Percentiles rank a stretch among this genome's conserved stretches.
Evolutionary conservation across 345 rosid genomes (phyloP).

Genomic region (Boechera retrofracta): DNA sequence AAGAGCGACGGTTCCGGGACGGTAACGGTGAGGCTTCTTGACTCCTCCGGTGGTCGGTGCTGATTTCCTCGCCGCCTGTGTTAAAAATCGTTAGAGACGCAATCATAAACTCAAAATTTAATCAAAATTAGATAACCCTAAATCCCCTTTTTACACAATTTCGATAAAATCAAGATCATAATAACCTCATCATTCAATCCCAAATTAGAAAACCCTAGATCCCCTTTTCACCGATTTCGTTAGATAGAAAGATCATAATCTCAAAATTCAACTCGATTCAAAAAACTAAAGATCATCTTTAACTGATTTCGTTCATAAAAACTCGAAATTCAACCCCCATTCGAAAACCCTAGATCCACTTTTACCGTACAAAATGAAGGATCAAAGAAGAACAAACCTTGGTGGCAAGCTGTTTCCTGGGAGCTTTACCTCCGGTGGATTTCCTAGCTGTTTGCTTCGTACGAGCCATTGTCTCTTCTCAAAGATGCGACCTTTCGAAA

Average conservation of each 20-base stretch:
- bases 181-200: not conserved
- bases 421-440: slow-evolving; percentile 69
- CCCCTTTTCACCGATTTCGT: not conserved
- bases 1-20: slow-evolving; percentile 67
- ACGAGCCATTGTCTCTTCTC: slow-evolving; percentile 58
- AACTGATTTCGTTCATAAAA: not conserved
- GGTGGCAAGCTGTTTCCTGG: slow-evolving; percentile 67
- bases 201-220: slow-evolving; percentile 10
- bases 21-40: slow-evolving; percentile 66
- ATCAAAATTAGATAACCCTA: not conserved
- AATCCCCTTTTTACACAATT: not conserved
- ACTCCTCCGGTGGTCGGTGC: slow-evolving; percentile 73
- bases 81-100: not conserved
- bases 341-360: slow-evolving; percentile 9
- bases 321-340: not conserved
- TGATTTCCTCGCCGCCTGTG: slow-evolving; percentile 63
- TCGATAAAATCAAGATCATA: not conserved
- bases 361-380: too few relatives aligned
- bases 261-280: not conserved
- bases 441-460: slow-evolving; percentile 72
- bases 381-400: slow-evolving; percentile 42
- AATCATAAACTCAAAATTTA: not conserved
- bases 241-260: not conserved
- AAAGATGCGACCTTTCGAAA: not conserved
- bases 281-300: not conserved